Conservation (phyloP, 2,329 filamentous ascomycete species). For the Ambrosiella xylebori region DNA sequence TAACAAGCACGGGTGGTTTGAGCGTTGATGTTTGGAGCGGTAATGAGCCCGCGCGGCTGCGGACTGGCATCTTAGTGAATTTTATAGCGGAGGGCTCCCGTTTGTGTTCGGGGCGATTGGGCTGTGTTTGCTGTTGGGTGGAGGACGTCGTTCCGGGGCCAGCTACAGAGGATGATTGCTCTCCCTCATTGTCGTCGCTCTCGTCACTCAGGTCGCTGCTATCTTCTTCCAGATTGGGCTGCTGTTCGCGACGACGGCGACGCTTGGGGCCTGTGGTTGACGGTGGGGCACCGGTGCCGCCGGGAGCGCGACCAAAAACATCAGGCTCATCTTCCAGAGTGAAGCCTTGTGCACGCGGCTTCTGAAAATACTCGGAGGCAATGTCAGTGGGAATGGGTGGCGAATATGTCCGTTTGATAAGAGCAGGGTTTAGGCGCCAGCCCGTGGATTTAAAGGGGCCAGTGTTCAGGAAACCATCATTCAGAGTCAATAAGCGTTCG, state of each 20-base stretch:
- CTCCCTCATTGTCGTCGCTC: constrained; percentile 55
- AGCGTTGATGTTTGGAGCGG: constrained; percentile 54
- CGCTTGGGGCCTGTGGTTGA: constrained; percentile 50
- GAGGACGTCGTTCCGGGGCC: background rate
- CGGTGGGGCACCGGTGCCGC: constrained; percentile 47
- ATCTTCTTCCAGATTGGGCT: constrained; percentile 54
- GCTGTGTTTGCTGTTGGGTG: constrained; percentile 23
- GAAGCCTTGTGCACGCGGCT: constrained; percentile 43
- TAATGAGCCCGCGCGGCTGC: constrained; percentile 73
- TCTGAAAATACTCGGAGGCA: constrained; percentile 69
- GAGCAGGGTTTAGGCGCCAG: constrained; percentile 56
- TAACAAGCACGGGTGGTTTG: constrained; percentile 32
- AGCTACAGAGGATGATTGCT: constrained; percentile 30
- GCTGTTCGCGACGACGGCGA: constrained; percentile 50
- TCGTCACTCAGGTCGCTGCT: constrained; percentile 75
- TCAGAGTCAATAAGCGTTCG: constrained; percentile 66
- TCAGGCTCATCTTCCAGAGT: constrained; percentile 55
- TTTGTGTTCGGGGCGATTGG: constrained; percentile 1
- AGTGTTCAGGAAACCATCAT: constrained; percentile 62
- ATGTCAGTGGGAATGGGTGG: constrained; percentile 72
- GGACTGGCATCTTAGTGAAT: constrained; percentile 87
- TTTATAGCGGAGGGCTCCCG: constrained; percentile 76
- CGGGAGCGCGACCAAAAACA: constrained; percentile 54
- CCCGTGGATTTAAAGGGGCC: constrained; percentile 68
- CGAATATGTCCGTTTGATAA: constrained; percentile 70